Evolutionary conservation across 257 asterid species (phyloP).

Genomic region (Lavandula angustifolia): DNA sequence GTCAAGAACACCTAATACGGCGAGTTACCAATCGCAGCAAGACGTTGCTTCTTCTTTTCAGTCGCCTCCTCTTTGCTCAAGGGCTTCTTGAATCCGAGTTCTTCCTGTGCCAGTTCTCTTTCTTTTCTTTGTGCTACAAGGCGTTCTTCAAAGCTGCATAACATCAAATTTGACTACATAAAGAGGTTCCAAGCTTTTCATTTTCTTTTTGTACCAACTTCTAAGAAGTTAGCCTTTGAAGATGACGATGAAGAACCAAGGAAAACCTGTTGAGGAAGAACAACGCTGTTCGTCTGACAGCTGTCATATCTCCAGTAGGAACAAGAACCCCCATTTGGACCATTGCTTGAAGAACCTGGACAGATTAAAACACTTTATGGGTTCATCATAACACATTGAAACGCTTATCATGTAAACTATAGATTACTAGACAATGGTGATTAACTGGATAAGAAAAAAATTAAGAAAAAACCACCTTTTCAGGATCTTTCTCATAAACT

Average conservation of each 20-base stretch:
- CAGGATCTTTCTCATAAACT: constrained; percentile 90
- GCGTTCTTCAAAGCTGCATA: constrained; percentile 83
- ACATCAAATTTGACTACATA: constrained; percentile 10
- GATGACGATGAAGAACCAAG: constrained; percentile 8
- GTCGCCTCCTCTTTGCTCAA: constrained; percentile 71
- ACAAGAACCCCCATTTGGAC: constrained; percentile 93
- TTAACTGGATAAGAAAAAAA: not conserved
- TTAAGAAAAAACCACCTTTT: constrained; percentile 51
- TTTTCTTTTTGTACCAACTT: not conserved
- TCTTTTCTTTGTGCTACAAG: constrained; percentile 85
- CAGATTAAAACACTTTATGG: constrained; percentile 14
- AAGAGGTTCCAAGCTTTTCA: not conserved
- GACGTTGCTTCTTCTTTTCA: constrained; percentile 81
- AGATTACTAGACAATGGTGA: not conserved
- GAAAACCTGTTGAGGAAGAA: constrained; percentile 84
- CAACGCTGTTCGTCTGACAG: constrained; percentile 88
- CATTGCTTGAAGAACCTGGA: constrained; percentile 85
- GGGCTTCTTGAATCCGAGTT: constrained; percentile 85
- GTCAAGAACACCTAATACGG: constrained; percentile 3
- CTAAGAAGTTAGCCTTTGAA: not conserved
- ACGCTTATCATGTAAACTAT: not conserved
- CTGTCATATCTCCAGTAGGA: constrained; percentile 93
- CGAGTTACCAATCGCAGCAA: constrained; percentile 85
- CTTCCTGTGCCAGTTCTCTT: constrained; percentile 64
- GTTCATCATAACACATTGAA: not conserved